Evolutionary conservation across 2,329 filamentous ascomycete genomes (phyloP).

Genomic region (Colletotrichum sp.): DNA sequence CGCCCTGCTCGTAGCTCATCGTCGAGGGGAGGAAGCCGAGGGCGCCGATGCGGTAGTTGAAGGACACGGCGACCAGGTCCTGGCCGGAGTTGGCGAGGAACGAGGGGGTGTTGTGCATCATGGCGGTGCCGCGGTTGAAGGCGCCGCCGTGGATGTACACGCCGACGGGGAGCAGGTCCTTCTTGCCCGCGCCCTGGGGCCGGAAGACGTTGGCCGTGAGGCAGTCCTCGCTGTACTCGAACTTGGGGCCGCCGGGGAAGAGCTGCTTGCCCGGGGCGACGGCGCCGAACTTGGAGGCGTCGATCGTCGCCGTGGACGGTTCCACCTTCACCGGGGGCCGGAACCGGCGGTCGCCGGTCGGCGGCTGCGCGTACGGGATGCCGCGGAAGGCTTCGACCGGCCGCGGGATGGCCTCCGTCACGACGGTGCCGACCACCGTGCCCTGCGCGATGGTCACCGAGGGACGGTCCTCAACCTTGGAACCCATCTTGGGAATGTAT

Average conservation of each 20-base stretch:
- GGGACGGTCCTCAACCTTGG: constrained; percentile 2
- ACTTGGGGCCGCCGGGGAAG: constrained; percentile 28
- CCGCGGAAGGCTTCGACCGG: constrained; percentile 54
- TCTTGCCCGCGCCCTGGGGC: constrained; percentile 28
- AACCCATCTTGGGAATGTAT: background rate
- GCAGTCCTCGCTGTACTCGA: constrained; percentile 51
- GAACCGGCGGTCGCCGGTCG: constrained; percentile 42
- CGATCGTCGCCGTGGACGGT: constrained; percentile 26
- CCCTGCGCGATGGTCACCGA: constrained; percentile 39
- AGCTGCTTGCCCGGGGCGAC: constrained; percentile 39
- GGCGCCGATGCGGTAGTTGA: constrained; percentile 69
- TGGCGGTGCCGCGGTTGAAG: constrained; percentile 60
- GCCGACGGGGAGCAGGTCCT: constrained; percentile 46
- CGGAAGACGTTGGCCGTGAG: constrained; percentile 60
- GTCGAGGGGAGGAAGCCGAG: constrained; percentile 71
- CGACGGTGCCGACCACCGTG: constrained; percentile 41
- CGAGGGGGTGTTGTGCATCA: constrained; percentile 64
- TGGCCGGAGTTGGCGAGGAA: constrained; percentile 63
- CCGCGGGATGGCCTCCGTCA: constrained; percentile 39
- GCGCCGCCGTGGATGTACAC: constrained; percentile 69
- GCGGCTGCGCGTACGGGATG: constrained; percentile 53
- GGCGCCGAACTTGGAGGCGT: constrained; percentile 40
- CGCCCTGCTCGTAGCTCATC: constrained; percentile 55
- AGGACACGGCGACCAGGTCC: constrained; percentile 62
- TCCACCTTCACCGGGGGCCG: constrained; percentile 42